Percentiles rank a stretch among this genome's conserved stretches.
Evolutionary conservation across 176 grass and related monocot species (phyloP).

Genomic region (Ampelocalamus luodianensis): DNA sequence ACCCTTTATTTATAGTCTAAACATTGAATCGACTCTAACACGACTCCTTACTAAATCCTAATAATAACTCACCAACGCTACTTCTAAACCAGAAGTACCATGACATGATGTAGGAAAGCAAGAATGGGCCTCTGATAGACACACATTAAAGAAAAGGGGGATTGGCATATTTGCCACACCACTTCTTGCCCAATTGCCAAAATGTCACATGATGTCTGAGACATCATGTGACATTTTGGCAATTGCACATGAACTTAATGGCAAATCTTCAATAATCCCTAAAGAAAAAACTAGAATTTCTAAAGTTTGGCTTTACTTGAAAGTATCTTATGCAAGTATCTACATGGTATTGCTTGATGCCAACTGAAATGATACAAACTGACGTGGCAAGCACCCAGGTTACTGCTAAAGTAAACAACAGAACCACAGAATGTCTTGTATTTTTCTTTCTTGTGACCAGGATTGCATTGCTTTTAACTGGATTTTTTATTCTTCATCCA

Average conservation of each 20-base stretch:
- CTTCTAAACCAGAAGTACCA: background rate
- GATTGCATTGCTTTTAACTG: slow-evolving; percentile 22
- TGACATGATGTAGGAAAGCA: slow-evolving; percentile 25
- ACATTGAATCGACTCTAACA: too few relatives aligned
- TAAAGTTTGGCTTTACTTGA: background rate
- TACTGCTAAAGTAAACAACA: slow-evolving; percentile 5
- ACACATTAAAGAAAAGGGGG: background rate
- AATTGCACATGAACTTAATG: too few relatives aligned
- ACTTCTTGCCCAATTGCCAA: too few relatives aligned
- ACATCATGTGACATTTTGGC: too few relatives aligned
- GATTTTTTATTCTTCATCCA: slow-evolving; percentile 59
- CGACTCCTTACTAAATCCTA: too few relatives aligned
- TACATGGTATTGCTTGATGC: slow-evolving; percentile 20
- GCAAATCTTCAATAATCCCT: too few relatives aligned
- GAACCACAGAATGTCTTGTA: background rate
- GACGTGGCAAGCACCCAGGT: slow-evolving; percentile 8
- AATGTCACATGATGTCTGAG: too few relatives aligned
- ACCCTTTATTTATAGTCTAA: too few relatives aligned
- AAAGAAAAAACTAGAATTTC: background rate
- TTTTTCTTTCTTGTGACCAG: slow-evolving; percentile 13
- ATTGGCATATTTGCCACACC: too few relatives aligned
- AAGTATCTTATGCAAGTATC: slow-evolving; percentile 3
- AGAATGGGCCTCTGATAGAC: background rate
- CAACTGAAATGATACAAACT: slow-evolving; percentile 41
- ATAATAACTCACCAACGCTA: background rate